Evolutionary conservation across 2,329 filamentous ascomycete species (phyloP).

Genomic region (Helicocarpus griseus): DNA sequence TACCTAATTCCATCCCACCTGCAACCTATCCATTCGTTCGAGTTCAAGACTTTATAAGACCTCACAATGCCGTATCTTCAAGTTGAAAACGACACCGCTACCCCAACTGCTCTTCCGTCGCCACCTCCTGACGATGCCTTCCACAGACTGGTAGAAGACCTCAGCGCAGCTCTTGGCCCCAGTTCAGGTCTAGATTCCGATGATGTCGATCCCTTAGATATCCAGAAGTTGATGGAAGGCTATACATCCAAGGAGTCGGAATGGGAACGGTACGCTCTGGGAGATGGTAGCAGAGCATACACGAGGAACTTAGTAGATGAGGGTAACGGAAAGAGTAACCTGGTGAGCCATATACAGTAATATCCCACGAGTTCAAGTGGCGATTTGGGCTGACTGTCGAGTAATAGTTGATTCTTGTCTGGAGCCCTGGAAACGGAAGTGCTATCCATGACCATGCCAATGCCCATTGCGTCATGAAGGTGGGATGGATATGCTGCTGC

Average conservation of each 20-base stretch:
- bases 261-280: constrained; percentile 67
- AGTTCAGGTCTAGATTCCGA: constrained; percentile 73
- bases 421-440: constrained; percentile 73
- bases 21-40: neutral
- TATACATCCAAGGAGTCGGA: constrained; percentile 61
- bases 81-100: constrained; percentile 13
- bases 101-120: constrained; percentile 7
- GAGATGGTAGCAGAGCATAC: constrained; percentile 61
- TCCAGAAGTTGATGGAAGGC: constrained; percentile 62
- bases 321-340: constrained; percentile 71
- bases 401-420: constrained; percentile 70
- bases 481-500: constrained; percentile 13
- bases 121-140: constrained; percentile 39
- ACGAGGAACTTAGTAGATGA: constrained; percentile 85
- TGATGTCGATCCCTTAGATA: constrained; percentile 64
- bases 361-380: neutral
- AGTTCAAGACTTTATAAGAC: neutral
- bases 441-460: constrained; percentile 84
- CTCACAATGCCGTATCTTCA: constrained; percentile 27
- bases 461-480: constrained; percentile 85
- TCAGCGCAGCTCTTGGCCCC: constrained; percentile 66
- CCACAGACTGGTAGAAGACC: constrained; percentile 59
- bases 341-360: constrained; percentile 42
- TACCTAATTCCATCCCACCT: too few species aligned
- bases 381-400: constrained; percentile 8